Conservation (phyloP, 257 asterid species). For the Gentiana macrophylla region DNA sequence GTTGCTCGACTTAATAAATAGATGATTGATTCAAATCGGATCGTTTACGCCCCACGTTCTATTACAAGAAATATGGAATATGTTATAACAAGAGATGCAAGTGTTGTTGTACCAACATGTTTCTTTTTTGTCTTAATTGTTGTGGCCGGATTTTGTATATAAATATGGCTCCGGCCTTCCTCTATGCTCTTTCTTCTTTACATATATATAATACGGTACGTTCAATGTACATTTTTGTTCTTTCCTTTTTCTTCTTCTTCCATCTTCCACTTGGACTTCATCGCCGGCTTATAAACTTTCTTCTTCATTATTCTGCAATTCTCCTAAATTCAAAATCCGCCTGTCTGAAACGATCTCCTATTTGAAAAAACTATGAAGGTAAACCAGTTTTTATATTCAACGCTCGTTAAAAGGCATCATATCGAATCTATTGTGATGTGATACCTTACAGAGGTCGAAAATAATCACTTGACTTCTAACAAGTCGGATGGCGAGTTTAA, state of each 20-base stretch:
- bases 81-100: background rate
- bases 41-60: too few relatives aligned
- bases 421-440: too few relatives aligned
- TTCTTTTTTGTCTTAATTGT: background rate
- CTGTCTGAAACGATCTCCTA: slow-evolving; percentile 1
- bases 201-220: too few relatives aligned
- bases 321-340: background rate
- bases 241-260: background rate
- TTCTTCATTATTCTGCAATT: background rate
- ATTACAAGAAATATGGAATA: background rate
- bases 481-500: too few relatives aligned
- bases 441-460: too few relatives aligned
- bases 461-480: too few relatives aligned
- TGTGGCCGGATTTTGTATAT: background rate
- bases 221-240: background rate
- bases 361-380: slow-evolving; percentile 12
- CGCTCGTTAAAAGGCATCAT: too few relatives aligned
- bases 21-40: too few relatives aligned
- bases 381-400: background rate
- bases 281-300: background rate
- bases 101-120: background rate
- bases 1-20: too few relatives aligned
- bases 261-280: background rate
- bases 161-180: background rate
- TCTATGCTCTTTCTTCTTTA: background rate